Conservation (phyloP, 2,329 filamentous ascomycete genomes). For the Exserohilum rostratum region DNA sequence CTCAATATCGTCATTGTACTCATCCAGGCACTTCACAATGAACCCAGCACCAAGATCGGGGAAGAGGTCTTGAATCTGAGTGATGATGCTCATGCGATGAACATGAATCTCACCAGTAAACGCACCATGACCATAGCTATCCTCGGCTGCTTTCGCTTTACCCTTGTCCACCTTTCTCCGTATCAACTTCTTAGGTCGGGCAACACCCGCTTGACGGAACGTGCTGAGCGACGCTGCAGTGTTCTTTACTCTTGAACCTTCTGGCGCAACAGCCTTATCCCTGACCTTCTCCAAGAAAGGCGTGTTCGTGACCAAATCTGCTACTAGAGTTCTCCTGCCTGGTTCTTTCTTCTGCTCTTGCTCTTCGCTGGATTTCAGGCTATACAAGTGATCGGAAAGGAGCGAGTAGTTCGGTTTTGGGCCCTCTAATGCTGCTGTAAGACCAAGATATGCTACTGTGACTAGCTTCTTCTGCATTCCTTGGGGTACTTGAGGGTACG, state of each 20-base stretch:
- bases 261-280: slow-evolving; percentile 57
- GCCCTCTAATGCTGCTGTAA: slow-evolving; percentile 72
- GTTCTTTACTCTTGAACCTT: slow-evolving; percentile 63
- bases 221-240: slow-evolving; percentile 65
- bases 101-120: slow-evolving; percentile 65
- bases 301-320: slow-evolving; percentile 80
- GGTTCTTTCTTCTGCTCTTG: slow-evolving; percentile 56
- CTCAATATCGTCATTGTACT: slow-evolving; percentile 79
- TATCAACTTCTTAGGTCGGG: slow-evolving; percentile 59
- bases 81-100: slow-evolving; percentile 82
- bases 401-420: slow-evolving; percentile 73
- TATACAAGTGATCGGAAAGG: slow-evolving; percentile 82
- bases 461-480: slow-evolving; percentile 70
- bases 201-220: slow-evolving; percentile 62
- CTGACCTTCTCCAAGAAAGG: slow-evolving; percentile 71
- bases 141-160: slow-evolving; percentile 57
- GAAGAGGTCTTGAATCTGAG: slow-evolving; percentile 92
- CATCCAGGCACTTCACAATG: slow-evolving; percentile 76
- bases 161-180: slow-evolving; percentile 69
- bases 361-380: slow-evolving; percentile 74
- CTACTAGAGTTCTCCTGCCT: slow-evolving; percentile 67
- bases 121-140: slow-evolving; percentile 43
- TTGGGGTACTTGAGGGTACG: slow-evolving; percentile 69
- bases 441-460: slow-evolving; percentile 74
- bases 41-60: slow-evolving; percentile 85